Evolutionary conservation across 805 yeast genomes (phyloP).

Genomic region (Barnettozyma botsteinii): DNA sequence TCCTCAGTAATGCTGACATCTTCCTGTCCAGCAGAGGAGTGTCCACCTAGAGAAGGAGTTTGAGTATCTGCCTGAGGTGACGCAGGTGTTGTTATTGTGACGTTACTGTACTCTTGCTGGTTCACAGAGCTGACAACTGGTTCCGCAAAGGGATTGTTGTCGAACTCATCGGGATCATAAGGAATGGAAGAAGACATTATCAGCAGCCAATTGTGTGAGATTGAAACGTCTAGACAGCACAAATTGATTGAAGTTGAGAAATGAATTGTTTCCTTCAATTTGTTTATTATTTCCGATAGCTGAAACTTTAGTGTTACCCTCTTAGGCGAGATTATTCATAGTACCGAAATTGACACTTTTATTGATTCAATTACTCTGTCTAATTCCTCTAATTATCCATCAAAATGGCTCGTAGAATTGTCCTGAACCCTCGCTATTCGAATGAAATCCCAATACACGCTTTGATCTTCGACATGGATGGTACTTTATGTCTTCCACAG

Average conservation of each 20-base stretch:
- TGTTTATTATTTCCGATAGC: not conserved
- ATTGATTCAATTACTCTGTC: too few species aligned
- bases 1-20: not conserved
- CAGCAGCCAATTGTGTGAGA: not conserved
- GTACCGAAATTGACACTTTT: too few species aligned
- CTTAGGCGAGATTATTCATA: too few species aligned
- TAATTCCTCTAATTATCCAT: not conserved
- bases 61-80: too few species aligned
- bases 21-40: not conserved
- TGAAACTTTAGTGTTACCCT: not conserved
- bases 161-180: slow-evolving; percentile 51
- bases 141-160: slow-evolving; percentile 58
- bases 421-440: slow-evolving; percentile 17
- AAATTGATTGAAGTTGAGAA: too few species aligned
- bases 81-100: not conserved
- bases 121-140: slow-evolving; percentile 23
- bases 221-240: not conserved
- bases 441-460: slow-evolving; percentile 39
- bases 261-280: not conserved
- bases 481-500: slow-evolving; percentile 66
- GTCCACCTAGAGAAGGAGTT: too few species aligned
- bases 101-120: slow-evolving; percentile 9
- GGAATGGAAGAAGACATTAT: slow-evolving; percentile 39
- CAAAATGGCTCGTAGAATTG: slow-evolving; percentile 17
- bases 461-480: slow-evolving; percentile 74